Evolutionary conservation across 306 rosid species (phyloP).

Genomic region (Quercus glauca): DNA sequence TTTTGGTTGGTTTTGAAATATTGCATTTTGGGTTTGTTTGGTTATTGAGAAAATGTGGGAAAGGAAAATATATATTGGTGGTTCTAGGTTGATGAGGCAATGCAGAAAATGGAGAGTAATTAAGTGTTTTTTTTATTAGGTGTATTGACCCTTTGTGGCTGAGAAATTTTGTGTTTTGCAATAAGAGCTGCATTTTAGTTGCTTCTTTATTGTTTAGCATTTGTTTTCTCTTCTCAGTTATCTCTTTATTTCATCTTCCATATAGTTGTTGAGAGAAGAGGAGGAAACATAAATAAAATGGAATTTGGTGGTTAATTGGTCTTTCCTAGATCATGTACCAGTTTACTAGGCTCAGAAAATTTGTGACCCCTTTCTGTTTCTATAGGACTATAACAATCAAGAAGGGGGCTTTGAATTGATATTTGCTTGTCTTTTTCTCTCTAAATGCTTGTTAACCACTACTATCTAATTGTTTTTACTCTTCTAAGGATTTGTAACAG

Average conservation of each 20-base stretch:
- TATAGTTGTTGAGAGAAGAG: no score
- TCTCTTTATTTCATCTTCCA: no score
- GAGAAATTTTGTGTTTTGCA: no score
- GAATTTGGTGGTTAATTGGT: neutral
- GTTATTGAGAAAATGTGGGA: slow-evolving; percentile 1
- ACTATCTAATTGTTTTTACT: neutral
- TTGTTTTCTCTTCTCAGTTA: no score
- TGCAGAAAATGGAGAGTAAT: neutral
- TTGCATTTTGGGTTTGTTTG: neutral
- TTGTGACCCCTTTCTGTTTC: neutral
- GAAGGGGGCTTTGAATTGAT: neutral
- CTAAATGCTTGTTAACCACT: neutral
- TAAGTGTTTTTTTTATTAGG: neutral
- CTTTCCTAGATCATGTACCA: neutral
- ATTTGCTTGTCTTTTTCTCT: neutral
- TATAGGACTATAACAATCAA: neutral
- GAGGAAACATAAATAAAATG: neutral
- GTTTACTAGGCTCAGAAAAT: neutral
- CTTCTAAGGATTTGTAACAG: no score
- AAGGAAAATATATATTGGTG: neutral
- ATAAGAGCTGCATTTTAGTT: no score
- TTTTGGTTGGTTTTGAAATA: neutral
- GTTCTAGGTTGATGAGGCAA: neutral
- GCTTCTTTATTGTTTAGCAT: no score
- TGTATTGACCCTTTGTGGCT: no score